Base-by-base conservation (phyloP, 2,329 filamentous ascomycete genomes). In the Onygenales sp. region DNA sequence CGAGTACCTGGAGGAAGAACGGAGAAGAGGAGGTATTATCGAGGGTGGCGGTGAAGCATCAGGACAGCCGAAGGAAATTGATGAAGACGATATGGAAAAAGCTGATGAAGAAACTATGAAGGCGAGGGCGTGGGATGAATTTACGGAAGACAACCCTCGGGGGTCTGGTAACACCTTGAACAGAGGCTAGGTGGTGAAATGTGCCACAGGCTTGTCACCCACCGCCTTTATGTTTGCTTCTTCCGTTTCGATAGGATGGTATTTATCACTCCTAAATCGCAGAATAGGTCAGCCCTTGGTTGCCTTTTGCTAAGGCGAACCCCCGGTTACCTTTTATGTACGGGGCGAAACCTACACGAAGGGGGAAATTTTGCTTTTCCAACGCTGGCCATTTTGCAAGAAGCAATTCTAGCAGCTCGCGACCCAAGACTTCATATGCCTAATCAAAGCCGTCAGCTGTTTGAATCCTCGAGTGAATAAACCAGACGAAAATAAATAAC, bases 101-200 rank as follows among this genome's bases (percentile, higher is more conserved):
- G 88, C 85, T 5, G 93, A 98, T 67, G 82, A 81, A 52, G 93
- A 92, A 71, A 97, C 87, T 4, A 85, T 93, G 79, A 98, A 97
- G 74, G 91, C 91, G 33, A 78, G 93, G 56, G 85, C 85, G 56
- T 98, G 93, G 93, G 93, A 98, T 70, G 92, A 98, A 65, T 98
- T 86, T 66, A 85, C 80, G 31, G 93, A 98, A 68, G 83, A 85
- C 2, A 96, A 98, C 66, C 87, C 89, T 1, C 88, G 85, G 71
- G 74, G 74, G 14, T 72, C 73, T 52, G 74, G 74, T 17, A 77
- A 77, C 58, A 76, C 73, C 0, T 57, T 77, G 48, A 77, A 77
- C 56, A 67, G 73, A 53, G 74, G 74, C 7, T 76, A 56, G 69
- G 48, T 10, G 34, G 21, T 39, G 21, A 27, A 27, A 27, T 27